Conservation (phyloP, 495 filamentous ascomycete genomes). For the Talaromyces stipitatus region DNA sequence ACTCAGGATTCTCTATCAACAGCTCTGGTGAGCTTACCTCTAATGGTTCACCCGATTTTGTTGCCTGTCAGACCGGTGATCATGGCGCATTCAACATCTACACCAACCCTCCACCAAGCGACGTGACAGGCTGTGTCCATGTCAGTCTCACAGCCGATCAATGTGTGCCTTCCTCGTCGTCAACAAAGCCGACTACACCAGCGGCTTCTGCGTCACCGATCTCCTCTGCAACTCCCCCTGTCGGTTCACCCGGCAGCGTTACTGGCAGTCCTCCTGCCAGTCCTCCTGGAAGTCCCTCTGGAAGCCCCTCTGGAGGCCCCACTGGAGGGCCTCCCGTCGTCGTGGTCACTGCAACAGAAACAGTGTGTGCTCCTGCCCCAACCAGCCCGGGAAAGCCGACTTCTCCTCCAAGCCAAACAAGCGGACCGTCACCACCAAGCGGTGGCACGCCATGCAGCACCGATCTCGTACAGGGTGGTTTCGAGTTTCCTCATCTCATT, state of each 20-base stretch:
- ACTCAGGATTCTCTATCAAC: slow-evolving; percentile 39
- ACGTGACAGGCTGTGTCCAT: slow-evolving; percentile 36
- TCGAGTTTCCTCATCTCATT: slow-evolving; percentile 60
- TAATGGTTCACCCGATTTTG: slow-evolving; percentile 38
- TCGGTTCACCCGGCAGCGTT: not conserved
- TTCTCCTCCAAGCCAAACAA: slow-evolving; percentile 6
- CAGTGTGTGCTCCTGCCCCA: slow-evolving; percentile 9
- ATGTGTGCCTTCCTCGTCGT: slow-evolving; percentile 18
- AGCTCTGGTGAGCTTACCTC: slow-evolving; percentile 39
- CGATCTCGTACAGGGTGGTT: slow-evolving; percentile 37
- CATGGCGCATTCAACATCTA: slow-evolving; percentile 46
- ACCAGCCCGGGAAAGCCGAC: not conserved
- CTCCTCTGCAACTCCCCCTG: not conserved
- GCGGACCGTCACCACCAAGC: slow-evolving; percentile 4
- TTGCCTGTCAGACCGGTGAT: slow-evolving; percentile 46
- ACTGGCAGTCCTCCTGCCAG: not conserved
- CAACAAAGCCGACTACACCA: not conserved
- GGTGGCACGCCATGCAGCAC: slow-evolving; percentile 32
- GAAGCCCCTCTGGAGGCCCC: not conserved
- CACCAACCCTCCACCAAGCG: slow-evolving; percentile 32
- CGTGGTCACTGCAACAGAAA: slow-evolving; percentile 13
- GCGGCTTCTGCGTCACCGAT: not conserved
- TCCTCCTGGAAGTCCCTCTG: no score
- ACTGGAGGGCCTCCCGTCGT: slow-evolving; percentile 1
- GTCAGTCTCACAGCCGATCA: slow-evolving; percentile 41